Conservation (phyloP, 129 eudicot species). For the Sambucus nigra region DNA sequence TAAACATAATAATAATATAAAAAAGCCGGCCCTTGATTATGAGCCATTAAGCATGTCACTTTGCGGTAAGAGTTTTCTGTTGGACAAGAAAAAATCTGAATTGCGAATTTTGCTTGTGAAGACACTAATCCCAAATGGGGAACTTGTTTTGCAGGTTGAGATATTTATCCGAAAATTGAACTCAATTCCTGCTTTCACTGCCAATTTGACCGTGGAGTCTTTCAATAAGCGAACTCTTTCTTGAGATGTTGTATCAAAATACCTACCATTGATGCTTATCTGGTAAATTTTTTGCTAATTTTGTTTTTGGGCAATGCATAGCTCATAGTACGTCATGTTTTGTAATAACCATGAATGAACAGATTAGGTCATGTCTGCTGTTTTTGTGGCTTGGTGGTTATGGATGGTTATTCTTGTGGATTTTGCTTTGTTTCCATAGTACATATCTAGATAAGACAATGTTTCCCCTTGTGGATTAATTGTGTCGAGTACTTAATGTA, state of each 20-base stretch:
- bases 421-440: neutral
- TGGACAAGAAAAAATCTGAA: no score
- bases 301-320: neutral
- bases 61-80: no score
- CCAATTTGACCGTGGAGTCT: conserved; percentile 90
- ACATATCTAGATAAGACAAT: neutral
- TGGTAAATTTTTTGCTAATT: neutral
- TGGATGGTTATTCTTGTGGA: neutral
- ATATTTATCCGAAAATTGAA: conserved; percentile 70
- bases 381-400: neutral
- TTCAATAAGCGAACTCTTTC: conserved; percentile 88
- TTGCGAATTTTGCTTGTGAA: no score
- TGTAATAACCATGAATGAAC: neutral
- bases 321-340: neutral
- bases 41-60: no score
- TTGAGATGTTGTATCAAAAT: conserved; percentile 13
- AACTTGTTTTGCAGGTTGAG: conserved; percentile 48
- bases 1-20: no score
- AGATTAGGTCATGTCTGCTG: neutral
- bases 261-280: neutral
- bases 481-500: neutral
- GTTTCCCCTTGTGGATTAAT: neutral
- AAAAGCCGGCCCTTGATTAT: no score
- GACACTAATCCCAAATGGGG: neutral
- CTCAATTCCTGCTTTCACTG: conserved; percentile 91